These are phyloP conservation scores for Cenchrus purpureus DNA, from an alignment of 176 grass and related monocot genomes.

Conservation along the genomic window DNA sequence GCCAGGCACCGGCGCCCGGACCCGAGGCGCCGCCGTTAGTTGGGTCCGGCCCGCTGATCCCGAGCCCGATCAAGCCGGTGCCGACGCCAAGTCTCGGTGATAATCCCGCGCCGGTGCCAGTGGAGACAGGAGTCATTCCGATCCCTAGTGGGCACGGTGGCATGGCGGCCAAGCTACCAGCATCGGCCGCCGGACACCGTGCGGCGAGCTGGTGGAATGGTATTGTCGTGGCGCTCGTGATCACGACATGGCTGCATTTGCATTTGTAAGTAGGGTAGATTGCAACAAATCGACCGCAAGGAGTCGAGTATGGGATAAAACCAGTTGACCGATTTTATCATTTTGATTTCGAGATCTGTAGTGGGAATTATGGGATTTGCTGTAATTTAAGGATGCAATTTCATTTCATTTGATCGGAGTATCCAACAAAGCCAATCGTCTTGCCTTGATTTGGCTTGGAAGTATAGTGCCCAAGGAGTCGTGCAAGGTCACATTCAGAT, in stretches of 20 bases:
- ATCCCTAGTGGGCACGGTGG: slow-evolving; percentile 47
- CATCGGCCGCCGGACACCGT: background rate
- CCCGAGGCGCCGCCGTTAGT: background rate
- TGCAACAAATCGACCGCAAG: background rate
- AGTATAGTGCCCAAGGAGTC: too few relatives aligned
- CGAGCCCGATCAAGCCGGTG: slow-evolving; percentile 32
- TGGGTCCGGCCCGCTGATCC: background rate
- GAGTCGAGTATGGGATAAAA: background rate
- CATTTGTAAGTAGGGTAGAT: slow-evolving; percentile 8
- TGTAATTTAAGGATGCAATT: background rate
- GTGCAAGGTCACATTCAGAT: background rate
- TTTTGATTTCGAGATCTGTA: background rate
- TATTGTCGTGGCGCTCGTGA: background rate
- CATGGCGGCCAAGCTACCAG: slow-evolving; percentile 30
- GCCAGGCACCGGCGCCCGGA: background rate
- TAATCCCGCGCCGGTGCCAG: background rate
- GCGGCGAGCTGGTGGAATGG: background rate
- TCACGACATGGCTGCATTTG: slow-evolving; percentile 18
- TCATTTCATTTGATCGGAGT: background rate
- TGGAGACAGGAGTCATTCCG: slow-evolving; percentile 23
- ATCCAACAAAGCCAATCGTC: too few relatives aligned
- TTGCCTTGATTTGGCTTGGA: background rate
- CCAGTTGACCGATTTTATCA: background rate
- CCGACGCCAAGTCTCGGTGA: background rate
- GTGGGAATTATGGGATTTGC: slow-evolving; percentile 6